phyloP scores from a whole-genome alignment of 495 filamentous ascomycete genomes.

The Hypoxylon fragiforme region DNA sequence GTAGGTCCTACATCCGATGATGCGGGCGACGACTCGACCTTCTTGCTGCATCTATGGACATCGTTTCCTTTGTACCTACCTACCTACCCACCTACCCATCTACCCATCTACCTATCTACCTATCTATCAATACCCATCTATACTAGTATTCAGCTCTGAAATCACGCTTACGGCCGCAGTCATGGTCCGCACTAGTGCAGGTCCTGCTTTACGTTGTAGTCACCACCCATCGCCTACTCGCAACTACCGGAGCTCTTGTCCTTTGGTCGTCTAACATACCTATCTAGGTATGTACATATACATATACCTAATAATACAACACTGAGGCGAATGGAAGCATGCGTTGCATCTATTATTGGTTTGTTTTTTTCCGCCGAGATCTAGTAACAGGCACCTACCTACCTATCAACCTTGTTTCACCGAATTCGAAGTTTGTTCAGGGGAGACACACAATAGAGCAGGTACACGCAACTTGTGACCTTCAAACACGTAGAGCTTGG shows the following conservation, averaged over 20 bases:
- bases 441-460: no score
- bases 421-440: background rate
- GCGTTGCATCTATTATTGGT: constrained; percentile 6
- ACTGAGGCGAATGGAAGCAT: background rate
- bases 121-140: no score
- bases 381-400: constrained; percentile 1
- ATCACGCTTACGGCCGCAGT: constrained; percentile 29
- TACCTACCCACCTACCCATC: no score
- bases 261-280: background rate
- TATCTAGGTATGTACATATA: no score
- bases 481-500: constrained; percentile 5
- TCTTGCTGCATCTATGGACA: constrained; percentile 11
- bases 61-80: constrained; percentile 12
- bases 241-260: constrained; percentile 12
- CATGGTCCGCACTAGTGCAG: constrained; percentile 28
- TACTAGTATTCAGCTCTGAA: constrained; percentile 18
- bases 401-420: constrained; percentile 1
- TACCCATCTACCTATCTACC: no score
- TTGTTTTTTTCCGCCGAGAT: constrained; percentile 1
- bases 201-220: constrained; percentile 25
- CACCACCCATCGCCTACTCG: constrained; percentile 7
- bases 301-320: background rate
- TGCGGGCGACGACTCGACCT: constrained; percentile 5
- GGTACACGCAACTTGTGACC: constrained; percentile 15
- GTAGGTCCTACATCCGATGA: constrained; percentile 26